Conservation (phyloP, 441 rosid genomes). For the Breynia disticha region DNA sequence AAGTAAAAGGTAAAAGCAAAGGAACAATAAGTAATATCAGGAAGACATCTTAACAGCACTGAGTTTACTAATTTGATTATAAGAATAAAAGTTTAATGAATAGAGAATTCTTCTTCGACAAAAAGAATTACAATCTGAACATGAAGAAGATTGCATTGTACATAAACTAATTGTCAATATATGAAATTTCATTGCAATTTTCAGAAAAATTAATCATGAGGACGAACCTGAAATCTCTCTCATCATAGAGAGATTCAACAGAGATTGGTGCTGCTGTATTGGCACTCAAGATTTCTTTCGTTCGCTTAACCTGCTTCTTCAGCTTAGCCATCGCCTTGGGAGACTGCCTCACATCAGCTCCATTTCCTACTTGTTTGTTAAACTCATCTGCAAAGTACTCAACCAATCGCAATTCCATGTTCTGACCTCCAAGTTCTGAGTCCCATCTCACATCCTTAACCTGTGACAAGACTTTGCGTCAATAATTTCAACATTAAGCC, state of each 20-base stretch:
- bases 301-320: slow-evolving; percentile 94
- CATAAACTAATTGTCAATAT: not conserved
- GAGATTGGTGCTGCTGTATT: slow-evolving; percentile 83
- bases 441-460: slow-evolving; percentile 99
- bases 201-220: not conserved
- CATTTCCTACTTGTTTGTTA: slow-evolving; percentile 79
- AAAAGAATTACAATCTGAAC: no score
- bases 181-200: no score
- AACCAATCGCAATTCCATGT: slow-evolving; percentile 74
- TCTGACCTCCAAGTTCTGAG: slow-evolving; percentile 77
- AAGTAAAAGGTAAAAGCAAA: not conserved
- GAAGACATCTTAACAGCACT: not conserved
- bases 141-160: no score
- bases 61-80: not conserved
- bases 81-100: not conserved
- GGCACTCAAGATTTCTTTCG: slow-evolving; percentile 94
- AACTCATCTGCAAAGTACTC: slow-evolving; percentile 91
- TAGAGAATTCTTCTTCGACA: not conserved
- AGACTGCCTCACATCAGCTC: slow-evolving; percentile 73
- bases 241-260: slow-evolving; percentile 85
- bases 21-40: not conserved
- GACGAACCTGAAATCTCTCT: slow-evolving; percentile 73
- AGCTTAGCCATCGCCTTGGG: slow-evolving; percentile 97
- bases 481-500: slow-evolving; percentile 6
- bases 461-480: slow-evolving; percentile 27